Evolutionary conservation across 2,329 filamentous ascomycete species (phyloP), one percentile per base, ranked within the genome.

Genomic region (Macrophomina tecta): DNA sequence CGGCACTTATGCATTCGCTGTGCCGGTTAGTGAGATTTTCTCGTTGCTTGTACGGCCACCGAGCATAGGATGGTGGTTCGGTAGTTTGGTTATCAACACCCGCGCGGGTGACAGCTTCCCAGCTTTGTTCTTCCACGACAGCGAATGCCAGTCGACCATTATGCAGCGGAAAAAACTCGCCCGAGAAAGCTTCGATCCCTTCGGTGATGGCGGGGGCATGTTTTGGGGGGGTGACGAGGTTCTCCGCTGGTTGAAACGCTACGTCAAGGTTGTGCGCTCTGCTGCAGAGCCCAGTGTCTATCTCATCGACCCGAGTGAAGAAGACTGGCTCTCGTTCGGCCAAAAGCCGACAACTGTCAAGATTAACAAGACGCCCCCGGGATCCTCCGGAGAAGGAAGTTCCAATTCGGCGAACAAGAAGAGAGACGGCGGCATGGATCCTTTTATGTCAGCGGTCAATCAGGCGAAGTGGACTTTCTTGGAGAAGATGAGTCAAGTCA

Each of bases 181-280:
- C 0, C 87, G 86, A 69, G 93, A 97, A 72, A 92, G 84, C 51
- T 98, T 99, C 73, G 93, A 97, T 73, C 94, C 94, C 0, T 97
- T 97, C 77, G 90, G 90, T 16, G 91, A 93, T 69, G 86, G 86
- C 69, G 94, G 94, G 0, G 88, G 91, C 76, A 90, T 97, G 84
- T 98, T 97, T 75, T 99, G 96, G 95, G 96, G 95, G 66, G 95
- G 95, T 5, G 95, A 99, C 76, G 94, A 99, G 80, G 91, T 98
- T 0, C 78, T 99, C 56, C 86, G 93, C 65, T 99, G 96, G 95
- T 75, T 99, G 72, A 92, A 89, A 76, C 86, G 90, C 76, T 97
- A 97, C 78, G 87, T 95, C 6, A 85, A 84, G 23, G 88, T 99
- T 14, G 92, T 98, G 78, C 86, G 93, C 68, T 96, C 93, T 42